phyloP scores from a whole-genome alignment of 2,329 filamentous ascomycete species.

The Thelonectria blattea region DNA sequence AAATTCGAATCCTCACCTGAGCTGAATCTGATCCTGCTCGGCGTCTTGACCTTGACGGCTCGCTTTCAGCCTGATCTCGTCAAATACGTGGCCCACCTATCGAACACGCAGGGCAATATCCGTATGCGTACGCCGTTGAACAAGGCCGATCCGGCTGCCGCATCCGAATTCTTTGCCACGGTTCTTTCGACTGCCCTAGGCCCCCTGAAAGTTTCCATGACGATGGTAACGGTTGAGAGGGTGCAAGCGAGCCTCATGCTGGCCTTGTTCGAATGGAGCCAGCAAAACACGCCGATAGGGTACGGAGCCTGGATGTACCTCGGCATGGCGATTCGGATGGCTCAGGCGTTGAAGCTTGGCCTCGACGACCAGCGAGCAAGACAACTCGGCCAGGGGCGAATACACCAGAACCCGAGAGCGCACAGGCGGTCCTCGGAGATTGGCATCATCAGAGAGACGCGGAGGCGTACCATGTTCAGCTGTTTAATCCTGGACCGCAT shows the following conservation, averaged over 20 bases:
- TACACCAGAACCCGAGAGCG: not conserved
- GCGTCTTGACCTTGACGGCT: constrained; percentile 71
- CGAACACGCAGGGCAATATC: constrained; percentile 42
- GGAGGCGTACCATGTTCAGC: constrained; percentile 75
- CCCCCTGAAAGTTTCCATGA: constrained; percentile 54
- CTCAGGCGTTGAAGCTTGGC: constrained; percentile 66
- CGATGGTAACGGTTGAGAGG: constrained; percentile 63
- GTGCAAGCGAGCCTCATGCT: constrained; percentile 75
- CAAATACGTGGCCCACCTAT: constrained; percentile 55
- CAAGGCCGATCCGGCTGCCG: constrained; percentile 57
- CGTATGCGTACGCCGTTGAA: constrained; percentile 44
- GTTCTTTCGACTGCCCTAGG: constrained; percentile 60
- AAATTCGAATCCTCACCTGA: constrained; percentile 50
- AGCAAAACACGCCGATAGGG: constrained; percentile 59
- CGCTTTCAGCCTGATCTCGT: constrained; percentile 70
- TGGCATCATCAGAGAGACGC: constrained; percentile 65
- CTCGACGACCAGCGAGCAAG: constrained; percentile 53
- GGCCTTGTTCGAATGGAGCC: constrained; percentile 74
- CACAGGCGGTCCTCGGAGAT: constrained; percentile 29
- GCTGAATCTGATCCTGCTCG: constrained; percentile 65
- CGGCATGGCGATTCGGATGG: constrained; percentile 68
- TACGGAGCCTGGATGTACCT: constrained; percentile 70
- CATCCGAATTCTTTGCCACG: constrained; percentile 69
- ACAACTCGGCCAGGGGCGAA: constrained; percentile 7
- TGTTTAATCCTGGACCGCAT: constrained; percentile 76